Base-by-base conservation (phyloP, 176 grass and related monocot species). In the Oryza glaberrima region DNA sequence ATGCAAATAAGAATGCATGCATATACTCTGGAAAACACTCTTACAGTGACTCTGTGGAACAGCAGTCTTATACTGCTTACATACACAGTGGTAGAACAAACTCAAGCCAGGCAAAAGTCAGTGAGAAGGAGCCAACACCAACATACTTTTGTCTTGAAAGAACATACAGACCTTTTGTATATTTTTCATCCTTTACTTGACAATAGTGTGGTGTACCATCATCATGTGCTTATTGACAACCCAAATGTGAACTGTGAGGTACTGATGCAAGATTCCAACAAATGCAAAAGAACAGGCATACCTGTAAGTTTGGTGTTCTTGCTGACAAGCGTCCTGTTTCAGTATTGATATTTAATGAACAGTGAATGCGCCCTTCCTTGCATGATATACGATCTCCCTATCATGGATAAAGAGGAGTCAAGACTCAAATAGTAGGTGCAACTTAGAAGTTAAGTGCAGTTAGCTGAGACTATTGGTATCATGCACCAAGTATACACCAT, bases 311-410 rank as follows among this genome's bases (percentile, higher is more conserved):
- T 73, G 95, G 95, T 68, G 81, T 89, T 81, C 95, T 89, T 70
- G 95, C 89, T 85, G 95, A 98, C 82, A 98, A 90, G 51, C 95
- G 89, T 15, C 95, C 92, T 48, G 95, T 95, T 80, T 98, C 92
- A 67, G 95, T 98, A 82, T 98, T 98, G 82, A 98, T 98, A 87
- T 98, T 98, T 79, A 98, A 80, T 9, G 95, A 98, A 93, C 88
- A 95, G 82, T 98, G 95, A 82, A 98, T 73, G 41, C 95, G 82
- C 2, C 95, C 91, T 51, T 91, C 80, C 3, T 58, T 16, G 69
- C 95, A 98, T 68, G 95, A 95, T 86, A 98, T 95, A 91, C 85
- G 87, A 87, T 69, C 83, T 86, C 87, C 92, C 95, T 95, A 64
- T 30, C 41, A 77, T 70, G 82, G 45, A 63, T 63, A 70, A 70